phyloP scores from a whole-genome alignment of 2,329 filamentous ascomycete species.

The Fusarium robinianum region DNA sequence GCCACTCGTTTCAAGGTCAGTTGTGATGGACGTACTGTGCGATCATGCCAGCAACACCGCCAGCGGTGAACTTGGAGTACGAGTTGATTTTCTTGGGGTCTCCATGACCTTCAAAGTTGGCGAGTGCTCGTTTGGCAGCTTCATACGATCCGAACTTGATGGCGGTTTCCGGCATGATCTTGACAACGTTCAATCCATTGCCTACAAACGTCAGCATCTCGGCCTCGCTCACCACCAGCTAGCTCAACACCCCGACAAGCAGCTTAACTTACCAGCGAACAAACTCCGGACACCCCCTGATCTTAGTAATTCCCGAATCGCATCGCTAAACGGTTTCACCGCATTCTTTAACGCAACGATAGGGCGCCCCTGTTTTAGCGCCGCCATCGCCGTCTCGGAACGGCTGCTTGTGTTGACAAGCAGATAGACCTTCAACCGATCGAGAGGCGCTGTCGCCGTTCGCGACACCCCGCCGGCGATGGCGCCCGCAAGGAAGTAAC shows the following conservation, averaged over 20 bases:
- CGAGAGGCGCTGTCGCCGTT: conserved; percentile 92
- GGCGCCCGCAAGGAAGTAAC: conserved; percentile 97
- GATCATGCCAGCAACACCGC: conserved; percentile 90
- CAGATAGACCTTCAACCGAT: conserved; percentile 95
- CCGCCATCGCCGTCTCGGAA: conserved; percentile 61
- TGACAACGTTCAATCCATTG: conserved; percentile 94
- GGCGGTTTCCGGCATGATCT: conserved; percentile 98
- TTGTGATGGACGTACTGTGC: conserved; percentile 75
- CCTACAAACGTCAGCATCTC: conserved; percentile 56
- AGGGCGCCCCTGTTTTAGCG: conserved; percentile 72
- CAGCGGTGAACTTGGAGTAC: conserved; percentile 86
- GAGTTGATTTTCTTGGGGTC: conserved; percentile 80
- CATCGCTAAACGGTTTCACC: conserved; percentile 70
- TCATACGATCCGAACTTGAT: conserved; percentile 99
- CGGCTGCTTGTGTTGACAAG: conserved; percentile 76
- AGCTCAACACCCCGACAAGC: neutral
- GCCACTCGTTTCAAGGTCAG: neutral
- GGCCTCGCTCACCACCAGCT: too few relatives aligned
- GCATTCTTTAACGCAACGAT: conserved; percentile 67
- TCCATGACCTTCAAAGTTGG: conserved; percentile 83
- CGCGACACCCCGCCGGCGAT: conserved; percentile 92
- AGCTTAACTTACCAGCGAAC: conserved; percentile 74
- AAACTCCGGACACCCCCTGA: conserved; percentile 86
- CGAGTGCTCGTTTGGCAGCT: conserved; percentile 86
- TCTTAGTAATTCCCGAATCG: conserved; percentile 78